These are phyloP conservation scores for Colletotrichum lupini DNA, from an alignment of 2,329 filamentous ascomycete genomes.

Conservation along the genomic window DNA sequence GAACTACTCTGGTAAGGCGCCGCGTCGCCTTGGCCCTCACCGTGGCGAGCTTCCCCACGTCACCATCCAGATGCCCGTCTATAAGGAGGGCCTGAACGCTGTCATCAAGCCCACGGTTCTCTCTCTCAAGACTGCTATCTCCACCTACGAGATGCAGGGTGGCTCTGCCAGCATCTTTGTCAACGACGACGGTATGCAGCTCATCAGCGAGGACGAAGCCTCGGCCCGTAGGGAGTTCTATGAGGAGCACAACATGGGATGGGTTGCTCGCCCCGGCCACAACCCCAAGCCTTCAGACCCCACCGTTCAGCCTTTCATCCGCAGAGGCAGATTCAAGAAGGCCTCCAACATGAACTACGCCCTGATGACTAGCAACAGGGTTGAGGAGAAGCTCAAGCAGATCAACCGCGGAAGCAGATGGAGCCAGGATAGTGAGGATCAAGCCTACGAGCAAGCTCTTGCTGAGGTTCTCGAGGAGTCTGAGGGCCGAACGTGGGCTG, in stretches of 20 bases:
- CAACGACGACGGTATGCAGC: slow-evolving; percentile 76
- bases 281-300: slow-evolving; percentile 62
- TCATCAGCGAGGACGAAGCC: slow-evolving; percentile 62
- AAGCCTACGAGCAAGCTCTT: slow-evolving; percentile 57
- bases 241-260: slow-evolving; percentile 67
- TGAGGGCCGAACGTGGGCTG: slow-evolving; percentile 64
- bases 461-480: slow-evolving; percentile 60
- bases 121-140: slow-evolving; percentile 60
- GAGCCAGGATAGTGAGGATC: slow-evolving; percentile 53
- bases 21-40: slow-evolving; percentile 44
- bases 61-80: slow-evolving; percentile 59
- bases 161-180: slow-evolving; percentile 75
- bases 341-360: slow-evolving; percentile 77
- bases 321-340: slow-evolving; percentile 73
- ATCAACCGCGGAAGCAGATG: slow-evolving; percentile 51
- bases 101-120: slow-evolving; percentile 62
- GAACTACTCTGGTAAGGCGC: slow-evolving; percentile 54
- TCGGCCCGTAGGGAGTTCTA: slow-evolving; percentile 65
- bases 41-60: slow-evolving; percentile 51
- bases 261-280: slow-evolving; percentile 63
- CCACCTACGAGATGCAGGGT: slow-evolving; percentile 64
- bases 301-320: slow-evolving; percentile 61
- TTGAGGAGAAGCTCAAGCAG: slow-evolving; percentile 62
- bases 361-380: slow-evolving; percentile 62
- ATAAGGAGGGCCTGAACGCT: slow-evolving; percentile 50